These are phyloP conservation scores for Beauveria varroae DNA, from an alignment of 2,329 filamentous ascomycete genomes.

Conservation along the genomic window DNA sequence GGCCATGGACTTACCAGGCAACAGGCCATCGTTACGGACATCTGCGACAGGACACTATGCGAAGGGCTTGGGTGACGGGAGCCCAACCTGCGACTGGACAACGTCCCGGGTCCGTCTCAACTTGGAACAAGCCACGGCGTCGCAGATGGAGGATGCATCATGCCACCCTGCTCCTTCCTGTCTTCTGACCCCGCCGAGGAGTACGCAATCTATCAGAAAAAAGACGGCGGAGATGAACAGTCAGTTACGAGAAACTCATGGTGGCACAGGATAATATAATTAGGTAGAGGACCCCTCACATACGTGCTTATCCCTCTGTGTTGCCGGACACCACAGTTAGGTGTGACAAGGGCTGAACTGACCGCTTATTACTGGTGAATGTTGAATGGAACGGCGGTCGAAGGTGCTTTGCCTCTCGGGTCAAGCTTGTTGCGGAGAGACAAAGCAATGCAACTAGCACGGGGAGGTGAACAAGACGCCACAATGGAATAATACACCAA, in stretches of 20 bases:
- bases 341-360: neutral
- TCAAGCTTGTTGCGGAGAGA: neutral
- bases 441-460: neutral
- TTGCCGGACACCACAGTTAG: no score
- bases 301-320: no score
- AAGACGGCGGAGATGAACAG: no score
- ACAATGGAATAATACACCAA: neutral
- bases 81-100: conserved; percentile 1
- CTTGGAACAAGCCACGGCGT: conserved; percentile 10
- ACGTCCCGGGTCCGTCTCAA: conserved; percentile 8
- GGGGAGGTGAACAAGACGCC: neutral
- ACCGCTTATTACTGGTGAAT: neutral
- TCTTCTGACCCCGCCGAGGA: neutral
- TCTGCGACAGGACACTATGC: neutral
- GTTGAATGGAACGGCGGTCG: no score
- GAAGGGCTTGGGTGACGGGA: neutral
- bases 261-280: neutral
- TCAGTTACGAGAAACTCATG: neutral
- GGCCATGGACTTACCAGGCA: neutral
- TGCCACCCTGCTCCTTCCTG: neutral
- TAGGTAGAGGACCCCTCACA: neutral
- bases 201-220: neutral
- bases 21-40: neutral
- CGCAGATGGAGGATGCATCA: neutral
- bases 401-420: neutral